A percentile compares a stretch with the other conserved stretches of the same genome.
These are phyloP conservation scores for Penicillium concentricum DNA, from an alignment of 2,329 filamentous ascomycete genomes.

Conservation along the genomic window DNA sequence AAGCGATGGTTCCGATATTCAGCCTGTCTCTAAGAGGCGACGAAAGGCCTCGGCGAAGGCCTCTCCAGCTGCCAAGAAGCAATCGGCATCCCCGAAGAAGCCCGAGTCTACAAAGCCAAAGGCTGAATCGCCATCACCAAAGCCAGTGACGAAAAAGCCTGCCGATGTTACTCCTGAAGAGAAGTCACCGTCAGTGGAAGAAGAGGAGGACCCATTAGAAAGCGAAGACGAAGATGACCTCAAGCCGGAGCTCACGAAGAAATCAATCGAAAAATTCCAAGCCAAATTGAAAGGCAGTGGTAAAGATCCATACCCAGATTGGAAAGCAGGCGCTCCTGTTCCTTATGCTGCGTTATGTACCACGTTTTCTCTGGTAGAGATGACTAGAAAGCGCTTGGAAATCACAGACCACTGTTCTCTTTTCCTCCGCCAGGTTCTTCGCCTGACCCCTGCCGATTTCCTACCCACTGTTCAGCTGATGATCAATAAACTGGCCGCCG, in stretches of 20 bases:
- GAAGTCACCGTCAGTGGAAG: constrained; percentile 34
- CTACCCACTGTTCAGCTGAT: constrained; percentile 88
- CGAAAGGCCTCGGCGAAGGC: constrained; percentile 39
- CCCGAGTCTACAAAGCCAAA: constrained; percentile 16
- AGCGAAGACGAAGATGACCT: constrained; percentile 59
- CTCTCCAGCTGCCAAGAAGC: constrained; percentile 29
- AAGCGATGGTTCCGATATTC: constrained; percentile 57
- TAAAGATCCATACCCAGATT: constrained; percentile 90
- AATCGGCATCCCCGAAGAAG: constrained; percentile 23
- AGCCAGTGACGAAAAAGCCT: constrained; percentile 37
- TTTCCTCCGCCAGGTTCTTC: constrained; percentile 90
- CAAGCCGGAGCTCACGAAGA: constrained; percentile 69
- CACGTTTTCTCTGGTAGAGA: constrained; percentile 91
- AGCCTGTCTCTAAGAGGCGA: constrained; percentile 59
- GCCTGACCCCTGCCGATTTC: constrained; percentile 83
- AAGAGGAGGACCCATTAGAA: constrained; percentile 42
- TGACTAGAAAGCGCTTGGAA: constrained; percentile 86
- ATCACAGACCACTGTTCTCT: constrained; percentile 87
- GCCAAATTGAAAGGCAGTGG: constrained; percentile 65
- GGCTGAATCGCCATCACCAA: constrained; percentile 23
- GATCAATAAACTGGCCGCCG: constrained; percentile 96
- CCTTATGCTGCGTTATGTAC: constrained; percentile 93
- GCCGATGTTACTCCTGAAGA: constrained; percentile 45
- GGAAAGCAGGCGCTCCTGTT: constrained; percentile 83
- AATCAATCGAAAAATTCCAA: constrained; percentile 78